Percentiles rank a stretch among this genome's conserved stretches.
These are phyloP conservation scores for Penicillium maclennaniae DNA, from an alignment of 495 filamentous ascomycete genomes.

Conservation along the genomic window DNA sequence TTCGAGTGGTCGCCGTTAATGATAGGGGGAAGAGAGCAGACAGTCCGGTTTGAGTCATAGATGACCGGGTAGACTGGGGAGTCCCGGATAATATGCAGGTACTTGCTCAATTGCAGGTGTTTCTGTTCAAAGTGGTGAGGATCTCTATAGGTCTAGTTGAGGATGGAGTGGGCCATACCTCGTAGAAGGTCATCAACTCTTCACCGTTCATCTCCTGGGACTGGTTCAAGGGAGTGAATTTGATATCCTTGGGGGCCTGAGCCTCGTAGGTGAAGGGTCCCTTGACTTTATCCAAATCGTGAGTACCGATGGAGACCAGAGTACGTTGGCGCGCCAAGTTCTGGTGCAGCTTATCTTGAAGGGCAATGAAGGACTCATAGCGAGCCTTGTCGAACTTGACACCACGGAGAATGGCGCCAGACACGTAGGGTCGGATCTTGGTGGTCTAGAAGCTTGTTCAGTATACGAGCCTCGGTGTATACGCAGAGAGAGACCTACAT, in stretches of 20 bases:
- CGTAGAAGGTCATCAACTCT: constrained; percentile 92
- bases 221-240: constrained; percentile 88
- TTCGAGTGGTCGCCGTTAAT: constrained; percentile 98
- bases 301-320: constrained; percentile 92
- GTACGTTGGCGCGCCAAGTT: constrained; percentile 92
- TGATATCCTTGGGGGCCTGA: constrained; percentile 84
- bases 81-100: constrained; percentile 89
- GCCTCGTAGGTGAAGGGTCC: constrained; percentile 98
- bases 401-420: constrained; percentile 80
- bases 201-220: constrained; percentile 78
- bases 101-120: constrained; percentile 76
- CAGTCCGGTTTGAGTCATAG: constrained; percentile 78
- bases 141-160: not conserved
- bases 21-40: constrained; percentile 93
- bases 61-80: constrained; percentile 96
- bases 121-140: constrained; percentile 43
- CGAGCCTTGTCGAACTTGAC: constrained; percentile 85
- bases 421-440: constrained; percentile 78
- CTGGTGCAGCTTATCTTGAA: constrained; percentile 97
- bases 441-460: constrained; percentile 49
- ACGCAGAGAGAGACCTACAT: constrained; percentile 40
- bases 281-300: constrained; percentile 89
- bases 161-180: constrained; percentile 41
- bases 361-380: constrained; percentile 95
- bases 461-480: not conserved